These are phyloP conservation scores for Vigna unguiculata DNA, from an alignment of 306 rosid species.

Conservation along the genomic window DNA sequence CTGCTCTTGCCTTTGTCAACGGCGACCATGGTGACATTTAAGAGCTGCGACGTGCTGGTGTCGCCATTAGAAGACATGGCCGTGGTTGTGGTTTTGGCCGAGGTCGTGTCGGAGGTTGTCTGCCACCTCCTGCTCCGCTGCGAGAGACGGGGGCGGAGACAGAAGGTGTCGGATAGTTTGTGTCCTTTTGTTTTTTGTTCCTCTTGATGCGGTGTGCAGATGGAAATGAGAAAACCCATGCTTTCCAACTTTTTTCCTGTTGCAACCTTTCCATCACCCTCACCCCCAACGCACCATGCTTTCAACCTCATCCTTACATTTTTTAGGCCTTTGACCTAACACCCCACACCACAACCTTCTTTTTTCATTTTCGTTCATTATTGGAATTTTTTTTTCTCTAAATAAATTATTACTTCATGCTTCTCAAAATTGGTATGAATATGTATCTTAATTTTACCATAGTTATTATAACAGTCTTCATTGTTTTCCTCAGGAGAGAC, in stretches of 20 bases:
- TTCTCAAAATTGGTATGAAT: too few species aligned
- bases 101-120: background rate
- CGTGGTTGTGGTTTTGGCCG: background rate
- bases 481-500: too few species aligned
- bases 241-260: too few species aligned
- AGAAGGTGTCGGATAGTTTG: background rate
- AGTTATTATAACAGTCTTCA: too few species aligned
- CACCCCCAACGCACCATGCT: background rate
- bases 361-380: too few species aligned
- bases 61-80: constrained; percentile 50
- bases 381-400: too few species aligned
- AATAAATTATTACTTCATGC: too few species aligned
- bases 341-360: background rate
- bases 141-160: background rate
- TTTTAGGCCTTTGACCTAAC: background rate
- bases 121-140: constrained; percentile 6
- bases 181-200: background rate
- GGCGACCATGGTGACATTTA: constrained; percentile 72
- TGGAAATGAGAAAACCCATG: too few species aligned
- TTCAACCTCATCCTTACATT: background rate
- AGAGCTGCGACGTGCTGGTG: background rate
- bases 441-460: too few species aligned
- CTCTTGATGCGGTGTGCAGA: background rate
- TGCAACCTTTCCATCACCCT: too few species aligned
- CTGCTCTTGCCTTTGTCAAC: constrained; percentile 82